Conservation (phyloP, 768 basidiomycete species). For the Mrakia blollopis region DNA sequence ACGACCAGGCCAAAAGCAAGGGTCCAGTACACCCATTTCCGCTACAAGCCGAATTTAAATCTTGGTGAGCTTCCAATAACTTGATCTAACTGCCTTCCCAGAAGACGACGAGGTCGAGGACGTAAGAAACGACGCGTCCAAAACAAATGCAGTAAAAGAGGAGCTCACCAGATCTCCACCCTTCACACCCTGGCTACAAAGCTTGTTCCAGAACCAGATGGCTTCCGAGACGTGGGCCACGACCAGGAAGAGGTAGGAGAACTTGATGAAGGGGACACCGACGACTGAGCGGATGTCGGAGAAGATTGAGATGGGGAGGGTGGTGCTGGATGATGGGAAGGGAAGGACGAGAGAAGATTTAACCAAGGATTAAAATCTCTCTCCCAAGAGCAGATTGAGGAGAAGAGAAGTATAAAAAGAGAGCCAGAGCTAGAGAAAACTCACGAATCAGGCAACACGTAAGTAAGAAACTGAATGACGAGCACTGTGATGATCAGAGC, state of each 20-base stretch:
- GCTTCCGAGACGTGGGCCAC: constrained; percentile 11
- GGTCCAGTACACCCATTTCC: constrained; percentile 9
- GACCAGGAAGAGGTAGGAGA: constrained; percentile 19
- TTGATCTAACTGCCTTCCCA: no score
- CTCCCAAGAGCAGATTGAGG: background rate
- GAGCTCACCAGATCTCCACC: constrained; percentile 12
- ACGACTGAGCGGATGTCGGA: background rate
- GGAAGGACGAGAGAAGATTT: background rate
- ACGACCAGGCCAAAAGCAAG: constrained; percentile 8
- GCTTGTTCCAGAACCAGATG: constrained; percentile 11
- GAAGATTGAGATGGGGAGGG: background rate
- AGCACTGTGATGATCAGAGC: background rate
- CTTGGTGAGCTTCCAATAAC: no score
- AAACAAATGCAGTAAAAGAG: background rate
- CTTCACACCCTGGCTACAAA: background rate
- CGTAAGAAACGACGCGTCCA: background rate
- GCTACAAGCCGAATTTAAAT: no score
- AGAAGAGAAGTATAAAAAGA: background rate
- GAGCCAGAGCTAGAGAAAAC: background rate
- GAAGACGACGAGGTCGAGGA: no score
- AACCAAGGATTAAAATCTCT: no score
- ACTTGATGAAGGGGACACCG: background rate
- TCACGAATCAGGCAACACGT: background rate
- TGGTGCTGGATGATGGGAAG: background rate
- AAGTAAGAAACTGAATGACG: background rate